Percentiles rank a stretch among this genome's conserved stretches.
These are phyloP conservation scores for Rhodotorula babjevae DNA, from an alignment of 768 basidiomycete species.

Conservation along the genomic window DNA sequence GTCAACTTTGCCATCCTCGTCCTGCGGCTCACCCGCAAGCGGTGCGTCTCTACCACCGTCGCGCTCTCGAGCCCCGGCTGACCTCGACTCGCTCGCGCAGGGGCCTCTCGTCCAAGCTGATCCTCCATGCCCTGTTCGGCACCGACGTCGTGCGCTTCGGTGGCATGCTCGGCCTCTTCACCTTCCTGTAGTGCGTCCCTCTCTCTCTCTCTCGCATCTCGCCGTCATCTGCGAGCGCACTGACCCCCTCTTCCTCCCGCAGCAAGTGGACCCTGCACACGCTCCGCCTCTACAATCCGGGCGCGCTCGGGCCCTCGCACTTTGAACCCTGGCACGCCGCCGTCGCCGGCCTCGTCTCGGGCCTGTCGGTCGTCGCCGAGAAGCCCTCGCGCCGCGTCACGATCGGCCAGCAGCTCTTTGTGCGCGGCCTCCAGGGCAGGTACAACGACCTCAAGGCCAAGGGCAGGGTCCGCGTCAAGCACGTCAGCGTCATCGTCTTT, in stretches of 20 bases:
- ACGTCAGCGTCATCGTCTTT: constrained; percentile 80
- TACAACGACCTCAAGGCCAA: constrained; percentile 72
- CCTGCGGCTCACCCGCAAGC: constrained; percentile 64
- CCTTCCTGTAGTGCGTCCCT: constrained; percentile 52
- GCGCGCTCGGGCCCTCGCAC: constrained; percentile 51
- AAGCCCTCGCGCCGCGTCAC: constrained; percentile 60
- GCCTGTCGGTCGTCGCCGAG: constrained; percentile 72
- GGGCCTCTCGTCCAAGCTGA: constrained; percentile 59
- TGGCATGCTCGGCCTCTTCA: constrained; percentile 69
- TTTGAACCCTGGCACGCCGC: constrained; percentile 66
- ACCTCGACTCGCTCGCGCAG: constrained; percentile 47
- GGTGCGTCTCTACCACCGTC: constrained; percentile 50
- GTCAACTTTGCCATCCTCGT: constrained; percentile 74
- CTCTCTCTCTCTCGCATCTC: constrained; percentile 39
- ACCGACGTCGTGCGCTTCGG: constrained; percentile 76
- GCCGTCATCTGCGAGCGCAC: constrained; percentile 48
- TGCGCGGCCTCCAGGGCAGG: constrained; percentile 82
- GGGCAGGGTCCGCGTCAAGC: constrained; percentile 65
- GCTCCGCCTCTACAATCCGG: constrained; percentile 42
- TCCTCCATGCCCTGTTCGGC: constrained; percentile 79
- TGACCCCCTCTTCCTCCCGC: neutral
- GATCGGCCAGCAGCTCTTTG: constrained; percentile 83
- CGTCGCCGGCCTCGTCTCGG: constrained; percentile 69
- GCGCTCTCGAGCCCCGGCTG: neutral
- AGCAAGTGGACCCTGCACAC: constrained; percentile 55